Evolutionary conservation across 2,329 filamentous ascomycete species (phyloP).

Genomic region (Talaromyces funiculosus): DNA sequence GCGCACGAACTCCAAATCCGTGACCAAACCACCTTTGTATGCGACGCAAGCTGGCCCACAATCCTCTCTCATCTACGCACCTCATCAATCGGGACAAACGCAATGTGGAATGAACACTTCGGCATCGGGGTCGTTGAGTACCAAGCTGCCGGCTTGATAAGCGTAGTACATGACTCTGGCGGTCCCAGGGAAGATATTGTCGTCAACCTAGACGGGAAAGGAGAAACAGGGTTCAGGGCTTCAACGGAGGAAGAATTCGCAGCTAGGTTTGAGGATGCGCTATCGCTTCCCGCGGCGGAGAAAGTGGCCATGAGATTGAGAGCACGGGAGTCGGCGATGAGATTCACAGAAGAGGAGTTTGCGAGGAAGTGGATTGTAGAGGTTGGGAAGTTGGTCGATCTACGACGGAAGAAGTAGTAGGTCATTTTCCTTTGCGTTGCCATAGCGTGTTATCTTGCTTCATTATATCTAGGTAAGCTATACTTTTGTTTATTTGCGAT

Average conservation of each 20-base stretch:
- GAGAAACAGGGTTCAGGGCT: slow-evolving; percentile 81
- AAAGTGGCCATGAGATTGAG: slow-evolving; percentile 68
- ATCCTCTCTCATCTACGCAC: slow-evolving; percentile 73
- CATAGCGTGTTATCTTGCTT: not conserved
- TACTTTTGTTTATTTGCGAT: not conserved
- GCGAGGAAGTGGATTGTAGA: slow-evolving; percentile 69
- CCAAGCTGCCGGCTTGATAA: slow-evolving; percentile 86
- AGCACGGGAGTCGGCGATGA: slow-evolving; percentile 69
- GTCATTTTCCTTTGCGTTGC: not conserved
- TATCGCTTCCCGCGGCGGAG: slow-evolving; percentile 57
- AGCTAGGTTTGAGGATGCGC: slow-evolving; percentile 68
- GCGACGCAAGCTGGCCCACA: slow-evolving; percentile 83
- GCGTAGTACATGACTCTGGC: slow-evolving; percentile 87
- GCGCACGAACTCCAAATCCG: slow-evolving; percentile 82
- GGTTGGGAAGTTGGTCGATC: slow-evolving; percentile 57
- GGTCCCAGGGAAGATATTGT: slow-evolving; percentile 94
- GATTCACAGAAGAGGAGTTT: slow-evolving; percentile 88
- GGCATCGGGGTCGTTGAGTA: slow-evolving; percentile 98
- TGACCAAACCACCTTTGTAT: slow-evolving; percentile 77
- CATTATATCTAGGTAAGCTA: not conserved
- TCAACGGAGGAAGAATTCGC: slow-evolving; percentile 75
- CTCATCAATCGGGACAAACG: slow-evolving; percentile 83
- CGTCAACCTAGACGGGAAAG: slow-evolving; percentile 62
- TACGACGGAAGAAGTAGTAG: slow-evolving; percentile 15
- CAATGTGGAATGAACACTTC: slow-evolving; percentile 99